Percentiles rank a stretch among this genome's conserved stretches.
These are phyloP conservation scores for Pseudogymnoascus sp. DNA, from an alignment of 2,329 filamentous ascomycete species.

Conservation along the genomic window DNA sequence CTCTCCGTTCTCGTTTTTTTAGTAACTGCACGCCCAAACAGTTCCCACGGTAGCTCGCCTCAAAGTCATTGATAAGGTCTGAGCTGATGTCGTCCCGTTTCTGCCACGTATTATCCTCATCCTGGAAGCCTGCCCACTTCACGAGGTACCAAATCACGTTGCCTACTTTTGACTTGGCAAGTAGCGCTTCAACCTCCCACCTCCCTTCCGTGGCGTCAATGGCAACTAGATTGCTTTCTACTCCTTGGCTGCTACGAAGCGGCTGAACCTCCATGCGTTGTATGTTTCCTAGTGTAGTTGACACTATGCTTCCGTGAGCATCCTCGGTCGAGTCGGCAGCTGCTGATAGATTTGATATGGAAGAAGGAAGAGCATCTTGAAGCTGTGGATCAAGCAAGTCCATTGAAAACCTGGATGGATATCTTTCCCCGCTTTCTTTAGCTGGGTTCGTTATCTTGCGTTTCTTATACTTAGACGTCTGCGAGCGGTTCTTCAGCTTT, in stretches of 20 bases:
- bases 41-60: conserved; percentile 16
- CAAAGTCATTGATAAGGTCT: conserved; percentile 14
- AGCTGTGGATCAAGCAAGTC: conserved; percentile 15
- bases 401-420: conserved; percentile 13
- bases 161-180: conserved; percentile 19
- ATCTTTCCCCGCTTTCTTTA: neutral
- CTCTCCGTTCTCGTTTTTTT: conserved; percentile 12
- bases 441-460: neutral
- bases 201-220: neutral
- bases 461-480: neutral
- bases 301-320: neutral
- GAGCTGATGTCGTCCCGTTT: conserved; percentile 14
- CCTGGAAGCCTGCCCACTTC: conserved; percentile 20
- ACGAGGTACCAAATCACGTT: conserved; percentile 19
- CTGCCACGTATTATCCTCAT: conserved; percentile 18
- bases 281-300: neutral
- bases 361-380: conserved; percentile 15
- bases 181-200: conserved; percentile 18
- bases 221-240: neutral
- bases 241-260: neutral
- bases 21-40: conserved; percentile 13
- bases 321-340: neutral
- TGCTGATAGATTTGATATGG: conserved; percentile 11
- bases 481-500: neutral
- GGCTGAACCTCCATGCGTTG: neutral